phyloP scores from a whole-genome alignment of 371 early-diverging fungal species.

The Smittium mucronatum region DNA sequence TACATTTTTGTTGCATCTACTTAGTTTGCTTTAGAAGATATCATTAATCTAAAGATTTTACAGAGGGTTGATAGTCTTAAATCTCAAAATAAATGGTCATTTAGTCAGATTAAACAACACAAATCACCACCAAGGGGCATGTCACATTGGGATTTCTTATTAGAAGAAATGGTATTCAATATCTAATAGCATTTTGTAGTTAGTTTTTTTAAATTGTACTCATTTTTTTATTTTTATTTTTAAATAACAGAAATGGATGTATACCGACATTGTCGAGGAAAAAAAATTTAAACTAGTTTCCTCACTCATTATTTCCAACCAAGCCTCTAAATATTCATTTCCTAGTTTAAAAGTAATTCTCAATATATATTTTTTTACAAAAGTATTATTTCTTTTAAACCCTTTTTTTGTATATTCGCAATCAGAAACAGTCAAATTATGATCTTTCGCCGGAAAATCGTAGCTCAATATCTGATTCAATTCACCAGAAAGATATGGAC shows the following conservation, averaged over 20 bases:
- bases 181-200: neutral
- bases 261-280: constrained; percentile 5
- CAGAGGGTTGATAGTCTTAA: constrained; percentile 68
- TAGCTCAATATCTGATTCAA: too few species aligned
- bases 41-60: constrained; percentile 56
- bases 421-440: too few species aligned
- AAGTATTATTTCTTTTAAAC: neutral
- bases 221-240: neutral
- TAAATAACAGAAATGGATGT: constrained; percentile 7
- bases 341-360: neutral
- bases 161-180: constrained; percentile 66
- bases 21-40: constrained; percentile 42
- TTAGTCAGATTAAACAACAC: constrained; percentile 63
- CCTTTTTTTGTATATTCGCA: too few species aligned
- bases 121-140: constrained; percentile 55
- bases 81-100: constrained; percentile 60
- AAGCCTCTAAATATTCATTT: neutral
- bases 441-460: too few species aligned
- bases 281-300: neutral
- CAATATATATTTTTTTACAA: neutral
- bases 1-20: neutral
- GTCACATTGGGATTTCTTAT: constrained; percentile 73
- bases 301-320: neutral
- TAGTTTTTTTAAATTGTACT: neutral
- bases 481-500: too few species aligned